Conservation (phyloP, 2,329 filamentous ascomycete genomes). For the Stagonosporopsis cucurbitacearum region DNA sequence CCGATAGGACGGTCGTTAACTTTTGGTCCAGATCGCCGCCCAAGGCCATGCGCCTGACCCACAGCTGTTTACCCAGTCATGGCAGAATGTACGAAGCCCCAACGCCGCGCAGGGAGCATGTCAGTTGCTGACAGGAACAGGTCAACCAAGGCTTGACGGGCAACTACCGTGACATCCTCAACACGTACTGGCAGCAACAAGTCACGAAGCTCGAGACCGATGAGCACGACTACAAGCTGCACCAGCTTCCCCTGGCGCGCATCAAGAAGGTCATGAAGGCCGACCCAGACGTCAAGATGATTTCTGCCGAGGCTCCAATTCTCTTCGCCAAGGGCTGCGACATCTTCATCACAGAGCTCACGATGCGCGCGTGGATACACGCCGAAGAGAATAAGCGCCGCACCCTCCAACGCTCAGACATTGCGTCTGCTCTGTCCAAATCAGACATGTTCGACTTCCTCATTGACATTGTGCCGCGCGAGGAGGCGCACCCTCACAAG, state of each 20-base stretch:
- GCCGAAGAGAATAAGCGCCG: slow-evolving; percentile 98
- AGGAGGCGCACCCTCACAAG: slow-evolving; percentile 89
- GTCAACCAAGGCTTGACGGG: slow-evolving; percentile 94
- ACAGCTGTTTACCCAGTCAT: slow-evolving; percentile 90
- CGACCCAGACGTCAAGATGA: slow-evolving; percentile 99
- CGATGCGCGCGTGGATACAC: slow-evolving; percentile 99
- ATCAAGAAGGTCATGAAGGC: slow-evolving; percentile 99
- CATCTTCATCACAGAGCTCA: slow-evolving; percentile 98
- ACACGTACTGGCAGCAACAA: slow-evolving; percentile 98
- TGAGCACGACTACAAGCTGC: slow-evolving; percentile 97
- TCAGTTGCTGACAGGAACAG: slow-evolving; percentile 55
- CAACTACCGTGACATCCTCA: slow-evolving; percentile 94
- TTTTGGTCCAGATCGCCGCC: slow-evolving; percentile 72
- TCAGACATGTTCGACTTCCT: slow-evolving; percentile 99
- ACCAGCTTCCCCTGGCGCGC: slow-evolving; percentile 93
- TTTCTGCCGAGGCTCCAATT: slow-evolving; percentile 96
- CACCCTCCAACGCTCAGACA: slow-evolving; percentile 93
- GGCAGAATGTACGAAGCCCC: slow-evolving; percentile 76
- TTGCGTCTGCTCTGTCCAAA: slow-evolving; percentile 92
- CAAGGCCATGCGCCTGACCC: slow-evolving; percentile 87
- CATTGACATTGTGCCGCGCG: slow-evolving; percentile 96
- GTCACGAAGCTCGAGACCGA: slow-evolving; percentile 95
- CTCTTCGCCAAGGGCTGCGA: slow-evolving; percentile 98
- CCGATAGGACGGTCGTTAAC: slow-evolving; percentile 34
- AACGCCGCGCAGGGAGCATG: not conserved